Percentiles rank a stretch among this genome's conserved stretches.
Evolutionary conservation across 768 basidiomycete genomes (phyloP).

Genomic region (Leccinum boreale): DNA sequence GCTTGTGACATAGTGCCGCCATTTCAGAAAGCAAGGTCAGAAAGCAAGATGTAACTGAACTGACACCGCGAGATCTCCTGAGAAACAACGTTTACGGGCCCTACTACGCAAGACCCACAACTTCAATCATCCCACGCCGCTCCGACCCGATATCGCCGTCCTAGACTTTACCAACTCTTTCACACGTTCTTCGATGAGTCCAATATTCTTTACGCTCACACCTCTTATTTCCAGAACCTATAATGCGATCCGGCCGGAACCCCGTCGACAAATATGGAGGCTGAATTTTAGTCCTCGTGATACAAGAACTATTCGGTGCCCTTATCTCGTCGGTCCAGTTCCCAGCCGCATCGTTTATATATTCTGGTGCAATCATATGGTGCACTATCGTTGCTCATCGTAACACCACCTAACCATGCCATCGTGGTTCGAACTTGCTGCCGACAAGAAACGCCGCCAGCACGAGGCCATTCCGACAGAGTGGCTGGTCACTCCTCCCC

Average conservation of each 20-base stretch:
- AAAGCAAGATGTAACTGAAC: too few relatives aligned
- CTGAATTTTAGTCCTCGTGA: constrained; percentile 1
- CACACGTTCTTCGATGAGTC: constrained; percentile 25
- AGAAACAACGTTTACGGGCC: too few relatives aligned
- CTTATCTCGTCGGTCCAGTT: constrained; percentile 9
- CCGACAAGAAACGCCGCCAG: constrained; percentile 54
- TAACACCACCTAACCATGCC: constrained; percentile 6
- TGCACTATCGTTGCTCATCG: not conserved
- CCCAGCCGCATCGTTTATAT: constrained; percentile 5
- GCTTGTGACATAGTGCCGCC: too few relatives aligned
- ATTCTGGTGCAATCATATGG: not conserved
- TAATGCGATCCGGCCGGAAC: not conserved
- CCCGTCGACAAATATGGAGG: not conserved
- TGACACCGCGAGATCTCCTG: too few relatives aligned
- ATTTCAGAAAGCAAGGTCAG: too few relatives aligned
- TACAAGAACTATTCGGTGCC: not conserved
- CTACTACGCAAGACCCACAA: too few relatives aligned
- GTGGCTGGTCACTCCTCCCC: constrained; percentile 54
- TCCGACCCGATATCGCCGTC: too few relatives aligned
- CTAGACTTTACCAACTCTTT: constrained; percentile 67
- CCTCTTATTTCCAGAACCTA: constrained; percentile 8
- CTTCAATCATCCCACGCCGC: too few relatives aligned
- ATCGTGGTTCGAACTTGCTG: constrained; percentile 50
- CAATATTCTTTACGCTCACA: constrained; percentile 14
- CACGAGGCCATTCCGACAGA: constrained; percentile 56